Evolutionary conservation across 306 rosid genomes (phyloP).

Genomic region (Senna tora): DNA sequence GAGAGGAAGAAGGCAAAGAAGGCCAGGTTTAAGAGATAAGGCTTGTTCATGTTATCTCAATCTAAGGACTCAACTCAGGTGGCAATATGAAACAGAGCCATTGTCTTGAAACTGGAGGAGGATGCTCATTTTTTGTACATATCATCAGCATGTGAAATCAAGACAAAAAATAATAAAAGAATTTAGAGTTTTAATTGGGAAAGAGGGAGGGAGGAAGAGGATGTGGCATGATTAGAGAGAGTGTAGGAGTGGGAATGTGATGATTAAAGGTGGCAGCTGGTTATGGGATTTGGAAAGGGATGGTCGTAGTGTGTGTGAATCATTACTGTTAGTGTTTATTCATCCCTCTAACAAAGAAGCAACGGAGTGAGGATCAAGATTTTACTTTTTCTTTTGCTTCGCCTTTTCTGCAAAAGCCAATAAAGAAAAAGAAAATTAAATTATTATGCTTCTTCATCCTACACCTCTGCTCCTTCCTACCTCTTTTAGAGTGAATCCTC

Average conservation of each 20-base stretch:
- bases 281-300: constrained; percentile 34
- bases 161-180: not conserved
- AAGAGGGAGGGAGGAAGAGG: constrained; percentile 9
- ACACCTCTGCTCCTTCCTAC: too few relatives aligned
- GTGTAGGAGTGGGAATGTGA: constrained; percentile 42
- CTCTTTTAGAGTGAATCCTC: too few relatives aligned
- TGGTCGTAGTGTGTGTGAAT: constrained; percentile 49
- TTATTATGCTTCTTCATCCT: constrained; percentile 20
- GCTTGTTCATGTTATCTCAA: constrained; percentile 41
- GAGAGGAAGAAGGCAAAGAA: constrained; percentile 32
- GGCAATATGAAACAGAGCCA: constrained; percentile 38
- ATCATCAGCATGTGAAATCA: not conserved
- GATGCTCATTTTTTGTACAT: not conserved
- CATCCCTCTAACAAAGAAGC: constrained; percentile 33
- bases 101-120: constrained; percentile 32
- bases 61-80: constrained; percentile 40
- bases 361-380: constrained; percentile 41
- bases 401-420: constrained; percentile 32
- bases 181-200: constrained; percentile 10
- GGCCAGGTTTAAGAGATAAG: constrained; percentile 6
- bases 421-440: not conserved
- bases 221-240: constrained; percentile 43
- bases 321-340: constrained; percentile 60
- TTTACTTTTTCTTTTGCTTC: constrained; percentile 52
- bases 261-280: constrained; percentile 58